Percentiles rank a stretch among this genome's conserved stretches.
These are phyloP conservation scores for Cordyceps sp. DNA, from an alignment of 2,329 filamentous ascomycete genomes.

Conservation along the genomic window DNA sequence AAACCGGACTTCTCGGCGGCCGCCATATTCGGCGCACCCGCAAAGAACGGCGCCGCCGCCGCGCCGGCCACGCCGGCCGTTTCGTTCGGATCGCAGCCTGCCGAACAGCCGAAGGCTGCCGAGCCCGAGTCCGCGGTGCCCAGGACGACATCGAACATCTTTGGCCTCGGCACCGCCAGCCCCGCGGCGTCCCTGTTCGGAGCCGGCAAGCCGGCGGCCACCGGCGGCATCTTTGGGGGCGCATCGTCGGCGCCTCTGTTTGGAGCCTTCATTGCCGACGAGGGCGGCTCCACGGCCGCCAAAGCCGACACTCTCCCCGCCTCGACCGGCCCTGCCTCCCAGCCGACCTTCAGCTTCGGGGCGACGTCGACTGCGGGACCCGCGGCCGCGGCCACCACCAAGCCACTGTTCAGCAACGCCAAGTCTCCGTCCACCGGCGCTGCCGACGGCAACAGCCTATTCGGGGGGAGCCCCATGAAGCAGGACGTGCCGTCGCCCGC, in stretches of 20 bases:
- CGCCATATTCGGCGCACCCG: slow-evolving; percentile 19
- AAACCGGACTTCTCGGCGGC: slow-evolving; percentile 11
- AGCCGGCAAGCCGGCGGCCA: too few relatives aligned
- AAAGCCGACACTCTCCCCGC: slow-evolving; percentile 7
- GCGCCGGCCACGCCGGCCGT: slow-evolving; percentile 11
- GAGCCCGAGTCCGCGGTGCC: too few relatives aligned
- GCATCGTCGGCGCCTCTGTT: too few relatives aligned
- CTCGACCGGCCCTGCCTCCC: slow-evolving; percentile 5
- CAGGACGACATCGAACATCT: too few relatives aligned
- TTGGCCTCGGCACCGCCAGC: too few relatives aligned
- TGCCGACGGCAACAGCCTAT: slow-evolving; percentile 12
- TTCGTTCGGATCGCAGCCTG: too few relatives aligned
- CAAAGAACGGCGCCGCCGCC: slow-evolving; percentile 5
- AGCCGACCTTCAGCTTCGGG: slow-evolving; percentile 18
- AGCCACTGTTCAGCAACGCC: slow-evolving; percentile 21
- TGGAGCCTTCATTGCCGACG: too few relatives aligned
- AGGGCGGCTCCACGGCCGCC: too few relatives aligned
- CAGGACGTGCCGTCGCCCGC: slow-evolving; percentile 22
- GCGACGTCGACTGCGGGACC: slow-evolving; percentile 6
- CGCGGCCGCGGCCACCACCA: slow-evolving; percentile 8
- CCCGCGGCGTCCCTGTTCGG: too few relatives aligned
- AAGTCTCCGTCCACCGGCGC: slow-evolving; percentile 15
- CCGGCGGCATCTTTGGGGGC: too few relatives aligned
- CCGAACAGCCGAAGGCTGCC: too few relatives aligned
- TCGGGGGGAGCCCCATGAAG: slow-evolving; percentile 26